Base-by-base conservation (phyloP, 441 rosid genomes). In the Macaranga tanarius region DNA sequence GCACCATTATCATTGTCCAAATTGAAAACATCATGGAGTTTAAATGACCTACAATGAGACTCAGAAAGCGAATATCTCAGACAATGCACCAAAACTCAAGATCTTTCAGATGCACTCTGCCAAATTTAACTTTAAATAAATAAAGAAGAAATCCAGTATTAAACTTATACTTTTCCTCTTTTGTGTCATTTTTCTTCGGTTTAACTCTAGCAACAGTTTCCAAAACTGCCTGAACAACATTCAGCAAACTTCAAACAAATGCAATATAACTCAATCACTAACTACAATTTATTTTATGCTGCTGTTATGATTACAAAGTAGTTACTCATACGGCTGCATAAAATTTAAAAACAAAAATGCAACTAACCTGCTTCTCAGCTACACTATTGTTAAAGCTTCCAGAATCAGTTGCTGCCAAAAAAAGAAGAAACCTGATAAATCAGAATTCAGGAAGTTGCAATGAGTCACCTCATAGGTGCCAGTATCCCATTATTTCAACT, bases 161-260 rank as follows among this genome's bases (percentile, higher is more conserved):
- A 62, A 72, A 67, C 65, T 72, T 55, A 62, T 89, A 91, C 96
- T 89, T 91, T 23, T 89, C 92, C 76, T 89, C 96, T 80, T 89
- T 88, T 0, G 89, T 85, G 70, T 90, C 93, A 76, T 90, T 90
- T 85, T 90, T 89, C 90, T 90, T 90, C 19, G 90, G 61, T 86
- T 77, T 89, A 20, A 89, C 89, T 82, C 96, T 86, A 47, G 96
- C 96, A 67, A 90, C 96, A 73, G 93, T 90, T 85, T 90, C 96
- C 84, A 90, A 79, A 76, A 87, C 91, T 72, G 96, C 93, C 96
- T 87, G 89, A 81, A 68, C 55, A 76, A 54, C 12, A 50, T 68
- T 76, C 75, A 80, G 78, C n/a, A 56, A 75, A 55, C 12, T 16
- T 67, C 56, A 57, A 75, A 45, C 38, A 15, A 55, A 56, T 31